Conservation (phyloP, 768 basidiomycete genomes). For the Phylloporus sp. region DNA sequence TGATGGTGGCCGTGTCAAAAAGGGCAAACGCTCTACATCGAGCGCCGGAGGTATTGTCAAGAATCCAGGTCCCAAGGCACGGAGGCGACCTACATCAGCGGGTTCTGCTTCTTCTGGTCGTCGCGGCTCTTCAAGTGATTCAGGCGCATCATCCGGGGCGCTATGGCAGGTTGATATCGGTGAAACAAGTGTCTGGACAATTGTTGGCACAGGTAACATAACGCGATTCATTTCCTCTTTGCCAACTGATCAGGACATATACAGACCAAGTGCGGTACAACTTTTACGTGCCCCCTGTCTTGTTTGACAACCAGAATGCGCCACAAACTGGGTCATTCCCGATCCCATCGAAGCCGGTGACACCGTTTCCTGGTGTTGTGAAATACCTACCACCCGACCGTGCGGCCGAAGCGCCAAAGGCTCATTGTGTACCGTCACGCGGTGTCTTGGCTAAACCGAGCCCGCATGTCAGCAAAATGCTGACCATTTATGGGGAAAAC, state of each 20-base stretch:
- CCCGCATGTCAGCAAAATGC: constrained; percentile 72
- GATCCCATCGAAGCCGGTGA: constrained; percentile 76
- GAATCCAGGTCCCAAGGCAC: constrained; percentile 41
- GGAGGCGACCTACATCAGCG: constrained; percentile 75
- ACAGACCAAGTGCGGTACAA: constrained; percentile 89
- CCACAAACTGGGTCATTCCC: constrained; percentile 71
- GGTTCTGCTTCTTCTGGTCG: constrained; percentile 65
- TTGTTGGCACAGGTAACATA: constrained; percentile 79
- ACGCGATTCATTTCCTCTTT: constrained; percentile 1
- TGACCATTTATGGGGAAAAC: constrained; percentile 87
- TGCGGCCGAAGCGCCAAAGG: constrained; percentile 77
- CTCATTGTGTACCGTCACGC: constrained; percentile 61
- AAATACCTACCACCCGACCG: constrained; percentile 91
- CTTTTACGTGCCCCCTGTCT: constrained; percentile 83
- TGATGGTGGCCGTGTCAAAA: constrained; percentile 82
- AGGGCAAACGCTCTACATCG: constrained; percentile 71
- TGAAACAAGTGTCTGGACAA: constrained; percentile 93
- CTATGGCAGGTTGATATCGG: constrained; percentile 90
- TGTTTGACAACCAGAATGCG: constrained; percentile 79
- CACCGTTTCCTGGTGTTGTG: constrained; percentile 82
- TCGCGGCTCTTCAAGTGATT: constrained; percentile 63
- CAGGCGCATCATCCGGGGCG: constrained; percentile 70
- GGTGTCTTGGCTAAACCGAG: constrained; percentile 73
- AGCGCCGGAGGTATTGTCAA: constrained; percentile 49
- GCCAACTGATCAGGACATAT: constrained; percentile 17